Conservation (phyloP, 2,329 filamentous ascomycete genomes). For the Colletotrichum spinosum region DNA sequence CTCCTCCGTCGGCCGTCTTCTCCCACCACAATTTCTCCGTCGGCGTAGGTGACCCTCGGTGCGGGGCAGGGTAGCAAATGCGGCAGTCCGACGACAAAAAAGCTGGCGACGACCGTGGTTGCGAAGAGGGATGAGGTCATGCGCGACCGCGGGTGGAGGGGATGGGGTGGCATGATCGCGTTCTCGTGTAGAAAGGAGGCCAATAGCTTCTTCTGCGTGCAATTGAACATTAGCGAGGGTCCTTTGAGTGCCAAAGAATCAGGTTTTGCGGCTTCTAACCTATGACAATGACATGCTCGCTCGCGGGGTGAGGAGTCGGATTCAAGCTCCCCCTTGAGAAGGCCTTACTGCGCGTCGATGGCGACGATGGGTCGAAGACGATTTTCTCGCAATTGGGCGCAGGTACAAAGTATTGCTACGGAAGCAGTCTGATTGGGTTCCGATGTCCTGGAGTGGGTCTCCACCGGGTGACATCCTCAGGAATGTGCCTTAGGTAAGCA, state of each 20-base stretch:
- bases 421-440: constrained; percentile 27
- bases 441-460: constrained; percentile 11
- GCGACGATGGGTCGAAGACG: not conserved
- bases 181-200: constrained; percentile 27
- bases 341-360: constrained; percentile 11
- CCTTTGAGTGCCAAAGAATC: too few species aligned
- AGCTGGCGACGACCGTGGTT: constrained; percentile 88
- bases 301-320: constrained; percentile 2
- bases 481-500: not conserved
- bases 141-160: constrained; percentile 89
- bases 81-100: constrained; percentile 91
- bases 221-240: constrained; percentile 27
- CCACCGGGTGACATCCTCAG: not conserved
- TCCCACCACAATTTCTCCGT: constrained; percentile 67
- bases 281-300: constrained; percentile 38
- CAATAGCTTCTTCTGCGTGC: constrained; percentile 6
- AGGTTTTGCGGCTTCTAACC: constrained; percentile 13
- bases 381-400: constrained; percentile 26
- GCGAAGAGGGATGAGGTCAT: constrained; percentile 96
- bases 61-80: constrained; percentile 93
- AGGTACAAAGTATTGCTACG: constrained; percentile 27
- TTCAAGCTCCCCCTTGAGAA: constrained; percentile 12
- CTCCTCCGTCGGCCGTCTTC: constrained; percentile 58
- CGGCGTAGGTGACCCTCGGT: constrained; percentile 79
- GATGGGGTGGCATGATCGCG: constrained; percentile 78